These are phyloP conservation scores for Leccinum fuscescens DNA, from an alignment of 1,284 basidiomycete genomes.

Conservation along the genomic window DNA sequence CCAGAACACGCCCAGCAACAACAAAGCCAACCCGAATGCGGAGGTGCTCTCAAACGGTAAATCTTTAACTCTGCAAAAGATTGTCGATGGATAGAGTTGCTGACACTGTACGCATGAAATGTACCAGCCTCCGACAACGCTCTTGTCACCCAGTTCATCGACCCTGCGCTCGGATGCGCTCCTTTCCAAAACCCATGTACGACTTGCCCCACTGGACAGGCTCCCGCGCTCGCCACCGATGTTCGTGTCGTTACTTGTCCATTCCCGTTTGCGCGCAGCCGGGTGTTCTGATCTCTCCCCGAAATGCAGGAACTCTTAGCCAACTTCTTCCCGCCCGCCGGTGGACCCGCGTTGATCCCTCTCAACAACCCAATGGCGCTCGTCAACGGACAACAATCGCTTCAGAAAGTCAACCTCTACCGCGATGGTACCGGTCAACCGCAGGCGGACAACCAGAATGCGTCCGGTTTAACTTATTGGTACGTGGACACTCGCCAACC, in stretches of 20 bases:
- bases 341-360: slow-evolving; percentile 26
- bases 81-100: not conserved
- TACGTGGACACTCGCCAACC: not conserved
- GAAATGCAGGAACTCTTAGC: slow-evolving; percentile 22
- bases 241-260: slow-evolving; percentile 10
- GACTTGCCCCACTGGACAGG: slow-evolving; percentile 22
- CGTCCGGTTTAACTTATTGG: slow-evolving; percentile 25
- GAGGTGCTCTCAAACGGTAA: slow-evolving; percentile 25
- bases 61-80: not conserved
- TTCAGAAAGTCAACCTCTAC: slow-evolving; percentile 28
- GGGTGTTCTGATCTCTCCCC: not conserved
- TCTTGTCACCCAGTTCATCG: slow-evolving; percentile 24
- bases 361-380: slow-evolving; percentile 30
- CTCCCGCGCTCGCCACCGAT: slow-evolving; percentile 24
- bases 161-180: slow-evolving; percentile 26
- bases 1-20: slow-evolving; percentile 27
- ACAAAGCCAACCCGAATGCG: slow-evolving; percentile 25
- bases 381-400: slow-evolving; percentile 24
- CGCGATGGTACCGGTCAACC: slow-evolving; percentile 29
- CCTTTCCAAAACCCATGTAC: slow-evolving; percentile 27
- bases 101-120: not conserved
- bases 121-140: slow-evolving; percentile 26
- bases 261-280: not conserved
- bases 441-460: slow-evolving; percentile 22
- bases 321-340: slow-evolving; percentile 25